Evolutionary conservation across 805 yeast species (phyloP), one percentile per base, ranked within the genome.

Genomic region (Hanseniaspora clermontiae): DNA sequence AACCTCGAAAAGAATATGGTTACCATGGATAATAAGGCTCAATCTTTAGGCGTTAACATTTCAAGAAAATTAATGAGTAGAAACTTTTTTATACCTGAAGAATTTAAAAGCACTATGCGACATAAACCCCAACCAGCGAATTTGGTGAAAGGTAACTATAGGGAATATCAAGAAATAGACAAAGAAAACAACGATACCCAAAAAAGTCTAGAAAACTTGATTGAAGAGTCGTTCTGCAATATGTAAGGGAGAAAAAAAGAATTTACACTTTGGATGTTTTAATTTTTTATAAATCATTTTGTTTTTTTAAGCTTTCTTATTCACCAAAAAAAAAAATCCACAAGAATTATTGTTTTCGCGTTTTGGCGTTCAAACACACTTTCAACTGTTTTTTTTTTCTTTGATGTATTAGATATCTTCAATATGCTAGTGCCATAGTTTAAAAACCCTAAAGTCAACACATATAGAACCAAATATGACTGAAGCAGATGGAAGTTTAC

Each of bases 401-500:
- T 40, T 40, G 9, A n/a, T 38, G 27, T 24, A 24, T 24, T 24
- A 24, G 5, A 24, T 24, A 4, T 4, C 27, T 24, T 24, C 27
- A 24, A 24, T 24, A 3, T 24, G 5, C 27, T 24, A 24, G 5
- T 24, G 27, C 27, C 27, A 24, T 24, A 24, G 27, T 24, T 4
- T 4, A 5, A 24, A 24, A 24, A 24, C 3, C 27, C 27, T 24
- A 24, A 24, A 24, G 27, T 24, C 27, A 24, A 24, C 27, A 4
- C 27, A 24, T 24, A 24, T 3, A 24, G 27, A 24, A 32, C 24
- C 15, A 15, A 43, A 6, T 9, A 29, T 15, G 20, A 20, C 19
- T 24, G 27, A 69, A 63, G n/a, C 39, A 62, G 47, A 42, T 58
- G 57, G 60, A 24, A 24, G 5, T 24, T 24, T 24, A 24, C 5